Evolutionary conservation across 192 early-diverging fungal species (phyloP).

Genomic region (Chytriomyces sp.): DNA sequence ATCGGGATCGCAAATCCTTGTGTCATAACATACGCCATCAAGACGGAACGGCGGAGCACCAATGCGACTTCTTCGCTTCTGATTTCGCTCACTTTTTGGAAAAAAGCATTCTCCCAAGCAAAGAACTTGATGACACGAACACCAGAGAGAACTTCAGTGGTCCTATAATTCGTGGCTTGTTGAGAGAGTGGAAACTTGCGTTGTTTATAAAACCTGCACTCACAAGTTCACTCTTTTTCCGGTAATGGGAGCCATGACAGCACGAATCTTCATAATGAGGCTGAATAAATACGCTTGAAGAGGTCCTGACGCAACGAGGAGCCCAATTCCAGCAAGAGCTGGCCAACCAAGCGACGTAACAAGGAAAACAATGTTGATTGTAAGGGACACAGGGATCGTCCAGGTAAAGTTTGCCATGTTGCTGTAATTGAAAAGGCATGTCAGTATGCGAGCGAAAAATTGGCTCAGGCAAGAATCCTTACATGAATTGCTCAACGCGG

Average conservation of each 20-base stretch:
- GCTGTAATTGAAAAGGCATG: background rate
- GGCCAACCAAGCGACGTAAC: conserved; percentile 45
- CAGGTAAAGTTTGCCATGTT: conserved; percentile 63
- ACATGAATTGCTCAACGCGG: conserved; percentile 34
- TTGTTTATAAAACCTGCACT: conserved; percentile 72
- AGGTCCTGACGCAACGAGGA: conserved; percentile 52
- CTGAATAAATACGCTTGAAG: conserved; percentile 49
- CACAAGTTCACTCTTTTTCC: conserved; percentile 75
- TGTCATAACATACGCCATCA: conserved; percentile 51
- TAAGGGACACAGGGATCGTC: conserved; percentile 70
- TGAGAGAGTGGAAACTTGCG: conserved; percentile 34
- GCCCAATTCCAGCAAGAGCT: conserved; percentile 56
- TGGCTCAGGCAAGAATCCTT: background rate
- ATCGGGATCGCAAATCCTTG: conserved; percentile 57
- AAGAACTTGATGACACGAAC: conserved; percentile 83
- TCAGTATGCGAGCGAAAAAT: conserved; percentile 51
- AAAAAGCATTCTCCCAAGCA: conserved; percentile 71
- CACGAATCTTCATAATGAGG: conserved; percentile 44
- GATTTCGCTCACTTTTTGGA: conserved; percentile 65
- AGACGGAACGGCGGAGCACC: conserved; percentile 41
- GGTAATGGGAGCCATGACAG: conserved; percentile 59
- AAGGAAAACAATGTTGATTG: conserved; percentile 63
- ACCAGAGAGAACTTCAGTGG: conserved; percentile 68
- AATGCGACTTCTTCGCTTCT: conserved; percentile 51
- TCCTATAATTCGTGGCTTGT: conserved; percentile 53